Conservation (phyloP, 495 filamentous ascomycete species). For the Podospora fimiseda region DNA sequence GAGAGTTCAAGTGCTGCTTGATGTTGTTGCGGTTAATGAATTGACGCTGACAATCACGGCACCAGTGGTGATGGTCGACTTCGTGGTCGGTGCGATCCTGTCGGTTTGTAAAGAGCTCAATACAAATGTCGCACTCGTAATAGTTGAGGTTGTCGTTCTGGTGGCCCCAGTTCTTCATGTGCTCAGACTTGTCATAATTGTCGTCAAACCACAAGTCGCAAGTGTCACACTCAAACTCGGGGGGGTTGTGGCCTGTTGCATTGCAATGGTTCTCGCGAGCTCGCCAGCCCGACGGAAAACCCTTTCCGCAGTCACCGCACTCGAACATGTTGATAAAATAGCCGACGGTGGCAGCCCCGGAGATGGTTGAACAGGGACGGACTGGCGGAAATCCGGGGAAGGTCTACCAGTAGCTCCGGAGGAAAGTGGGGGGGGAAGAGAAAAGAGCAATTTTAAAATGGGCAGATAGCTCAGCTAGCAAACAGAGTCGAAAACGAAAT, state of each 20-base stretch:
- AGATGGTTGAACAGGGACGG: too few species aligned
- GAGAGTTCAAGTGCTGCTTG: slow-evolving; percentile 28
- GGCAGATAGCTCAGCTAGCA: too few species aligned
- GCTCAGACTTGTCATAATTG: slow-evolving; percentile 10
- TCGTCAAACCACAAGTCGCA: slow-evolving; percentile 20
- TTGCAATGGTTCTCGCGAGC: slow-evolving; percentile 20
- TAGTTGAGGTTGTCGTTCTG: slow-evolving; percentile 1
- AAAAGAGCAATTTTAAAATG: too few species aligned
- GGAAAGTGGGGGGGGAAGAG: too few species aligned
- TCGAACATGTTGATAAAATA: slow-evolving; percentile 15
- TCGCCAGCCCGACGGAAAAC: slow-evolving; percentile 17
- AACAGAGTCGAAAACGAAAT: too few species aligned
- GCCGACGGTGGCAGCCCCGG: too few species aligned
- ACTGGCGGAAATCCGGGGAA: too few species aligned
- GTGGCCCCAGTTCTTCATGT: slow-evolving; percentile 20
- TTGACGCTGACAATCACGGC: slow-evolving; percentile 19
- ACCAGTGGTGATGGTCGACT: slow-evolving; percentile 20
- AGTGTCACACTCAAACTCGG: slow-evolving; percentile 19
- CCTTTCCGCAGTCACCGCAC: slow-evolving; percentile 19
- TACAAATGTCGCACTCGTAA: slow-evolving; percentile 21
- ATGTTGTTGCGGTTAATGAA: slow-evolving; percentile 28
- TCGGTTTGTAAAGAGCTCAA: slow-evolving; percentile 1
- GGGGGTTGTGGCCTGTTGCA: slow-evolving; percentile 14
- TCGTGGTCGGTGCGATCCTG: slow-evolving; percentile 12
- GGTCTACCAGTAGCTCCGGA: too few species aligned